Base-by-base conservation (phyloP, 352 stramenopile genomes). In the Phytophthora uliginosa region DNA sequence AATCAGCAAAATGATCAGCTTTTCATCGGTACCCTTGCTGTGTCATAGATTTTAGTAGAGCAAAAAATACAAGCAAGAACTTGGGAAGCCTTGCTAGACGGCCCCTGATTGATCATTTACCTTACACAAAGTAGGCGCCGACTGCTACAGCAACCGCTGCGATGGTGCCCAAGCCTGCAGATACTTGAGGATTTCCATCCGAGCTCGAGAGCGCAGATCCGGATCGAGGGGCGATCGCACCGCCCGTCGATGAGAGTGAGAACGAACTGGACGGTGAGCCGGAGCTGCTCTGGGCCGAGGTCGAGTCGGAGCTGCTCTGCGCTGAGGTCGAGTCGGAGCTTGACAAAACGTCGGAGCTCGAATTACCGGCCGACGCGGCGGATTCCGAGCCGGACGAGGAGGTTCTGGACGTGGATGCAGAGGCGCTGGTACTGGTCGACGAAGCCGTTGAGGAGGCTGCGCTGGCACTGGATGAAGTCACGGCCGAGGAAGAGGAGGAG, bases 181-280 rank as follows among this genome's bases (percentile, higher is more conserved):
- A 51, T 7, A 54, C 20, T 20, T 55, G 31, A 18, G 64, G 26
- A 18, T 58, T 48, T 3, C 57, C 56, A 24, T 54, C 57, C 2
- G 65, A 72, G 22, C 56, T 65, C 13, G 56, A 66, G 1, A 66
- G 64, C 24, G 64, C 57, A 8, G 65, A 66, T 7, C 57, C 57
- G 26, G 65, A 72, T n/a, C 65, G 57, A 34, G 65, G 55, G 18
- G 65, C 56, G 24, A 72, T 72, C 28, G 56, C 65, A 17, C 56
- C 65, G 15, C 65, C 65, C 34, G 38, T 54, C 2, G 61, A 68
- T 12, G 48, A 59, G 9, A 20, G 38, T 17, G 55, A 60, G 22
- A 48, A 22, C 13, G 40, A 48, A 48, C 40, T 48, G 15, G 40
- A 48, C 17, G 40, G 22, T 22, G 40, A 48, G 40, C 40, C 40